phyloP scores from a whole-genome alignment of 208 protist genomes.

The Trypanosoma vivax region DNA sequence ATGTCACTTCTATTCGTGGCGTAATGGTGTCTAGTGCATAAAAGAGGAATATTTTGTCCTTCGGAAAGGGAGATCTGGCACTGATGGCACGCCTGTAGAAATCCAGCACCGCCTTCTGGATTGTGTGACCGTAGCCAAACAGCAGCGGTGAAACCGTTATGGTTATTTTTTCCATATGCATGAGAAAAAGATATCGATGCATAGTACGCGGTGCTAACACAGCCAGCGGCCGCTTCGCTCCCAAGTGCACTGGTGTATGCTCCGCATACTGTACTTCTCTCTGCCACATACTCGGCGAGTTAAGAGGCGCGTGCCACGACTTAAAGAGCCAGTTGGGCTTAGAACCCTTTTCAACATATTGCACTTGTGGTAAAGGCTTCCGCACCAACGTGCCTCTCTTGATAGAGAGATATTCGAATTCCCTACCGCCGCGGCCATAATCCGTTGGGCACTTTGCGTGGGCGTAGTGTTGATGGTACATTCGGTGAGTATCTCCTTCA shows the following conservation, averaged over 20 bases:
- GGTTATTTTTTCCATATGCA: slow-evolving; percentile 87
- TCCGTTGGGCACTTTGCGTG: slow-evolving; percentile 88
- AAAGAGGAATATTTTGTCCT: slow-evolving; percentile 84
- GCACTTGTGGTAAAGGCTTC: slow-evolving; percentile 78
- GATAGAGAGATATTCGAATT: slow-evolving; percentile 77
- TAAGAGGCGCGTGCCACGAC: slow-evolving; percentile 85
- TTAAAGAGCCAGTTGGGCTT: slow-evolving; percentile 88
- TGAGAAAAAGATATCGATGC: slow-evolving; percentile 77
- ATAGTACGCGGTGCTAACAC: slow-evolving; percentile 74
- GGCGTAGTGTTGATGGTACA: slow-evolving; percentile 87
- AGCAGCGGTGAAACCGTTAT: slow-evolving; percentile 81
- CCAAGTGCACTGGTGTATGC: slow-evolving; percentile 83
- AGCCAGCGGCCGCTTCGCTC: slow-evolving; percentile 75
- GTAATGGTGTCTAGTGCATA: slow-evolving; percentile 83
- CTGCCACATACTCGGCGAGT: slow-evolving; percentile 76
- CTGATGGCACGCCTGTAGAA: slow-evolving; percentile 86
- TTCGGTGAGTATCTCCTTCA: slow-evolving; percentile 61
- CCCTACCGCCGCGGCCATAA: slow-evolving; percentile 81
- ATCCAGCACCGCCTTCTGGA: slow-evolving; percentile 79
- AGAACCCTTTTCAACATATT: slow-evolving; percentile 65
- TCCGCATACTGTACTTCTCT: slow-evolving; percentile 86
- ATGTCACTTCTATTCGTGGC: slow-evolving; percentile 85
- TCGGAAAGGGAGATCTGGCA: slow-evolving; percentile 68
- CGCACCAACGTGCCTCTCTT: slow-evolving; percentile 56
- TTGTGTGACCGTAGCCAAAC: slow-evolving; percentile 78